Base-by-base conservation (phyloP, 257 asterid genomes). In the Solanum bulbocastanum region DNA sequence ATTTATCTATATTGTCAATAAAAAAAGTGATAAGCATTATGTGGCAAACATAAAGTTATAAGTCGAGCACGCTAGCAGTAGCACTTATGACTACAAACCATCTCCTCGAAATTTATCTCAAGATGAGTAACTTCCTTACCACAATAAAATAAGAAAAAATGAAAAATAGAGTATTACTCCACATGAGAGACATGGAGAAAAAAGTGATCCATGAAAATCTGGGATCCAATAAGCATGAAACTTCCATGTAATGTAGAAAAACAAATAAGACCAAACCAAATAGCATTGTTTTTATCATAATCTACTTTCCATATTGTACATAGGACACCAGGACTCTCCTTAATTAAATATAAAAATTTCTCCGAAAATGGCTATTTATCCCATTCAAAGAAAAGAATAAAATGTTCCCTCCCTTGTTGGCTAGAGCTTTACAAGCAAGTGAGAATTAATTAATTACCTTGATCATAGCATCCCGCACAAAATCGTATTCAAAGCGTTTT, bases 401-500 rank as follows among this genome's bases (percentile, higher is more conserved):
- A 78, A 79, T 18, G 35, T 42, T 44, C 10, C 32, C 66, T 25
- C 27, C 66, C 2, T n/a, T n/a, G 60, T 13, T 76, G 60, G 23
- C 52, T 81, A 44, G 25, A 23, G 25, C 27, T 81, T 37, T 81
- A 46, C 44, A 82, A 82, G 56, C 42, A 82, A 30, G 69, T 49
- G 69, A 32, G 68, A 76, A 82, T 18, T 52, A 82, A 82, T 49
- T 49, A 46, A 32, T 84, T 88, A 95, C 98, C 98, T 95, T 95
- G 83, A 94, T 96, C 98, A 95, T 95, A 39, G 95, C 91, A 88
- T 95, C 98, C 83, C 95, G 94, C 87, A 91, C 88, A 89, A 95
- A 95, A 88, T 95, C 98, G 83, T 94, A 94, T 87, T 95, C 98
- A 83, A 95, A 95, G 87, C 98, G 93, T 86, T 95, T 95, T 73